Evolutionary conservation across 1,284 basidiomycete genomes (phyloP), one percentile per base, ranked within the genome.

Genomic region (Papiliotrema laurentii): DNA sequence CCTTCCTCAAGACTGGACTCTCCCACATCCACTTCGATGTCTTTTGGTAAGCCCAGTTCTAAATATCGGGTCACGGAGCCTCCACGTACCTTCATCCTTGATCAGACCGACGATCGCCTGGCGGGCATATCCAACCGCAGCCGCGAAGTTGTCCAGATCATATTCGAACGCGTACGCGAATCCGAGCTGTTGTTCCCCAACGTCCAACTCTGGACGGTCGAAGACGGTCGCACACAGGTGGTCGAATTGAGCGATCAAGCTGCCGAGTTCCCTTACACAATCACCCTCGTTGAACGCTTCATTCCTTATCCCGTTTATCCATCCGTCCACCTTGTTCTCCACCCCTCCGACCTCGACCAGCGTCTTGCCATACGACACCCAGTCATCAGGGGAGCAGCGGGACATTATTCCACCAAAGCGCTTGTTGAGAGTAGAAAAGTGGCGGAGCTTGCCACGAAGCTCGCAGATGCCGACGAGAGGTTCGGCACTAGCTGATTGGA

Each of bases 211-310:
- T 53, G 84, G 86, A 24, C 81, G 82, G 54, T 78, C 78, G 63
- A 96, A 89, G 68, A 90, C 86, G 1, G 86, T 83, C 60, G 90
- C 89, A 0, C 86, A 82, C 7, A 96, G 79, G 68, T 96, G 91
- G 54, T 92, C 88, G 60, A 93, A 90, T 64, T 94, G 89, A 0
- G 86, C 83, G 54, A 91, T 83, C 67, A 94, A 83, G 73, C 90
- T 90, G 54, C 80, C 78, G 40, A 97, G 80, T 63, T 97, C 93
- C 58, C 80, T 84, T 14, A 87, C 89, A 71, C 92, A 97, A 59
- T 96, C 91, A 72, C 84, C 81, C 72, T 94, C 93, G 37, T 86
- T 81, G 75, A 98, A 90, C 70, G 91, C 91, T 58, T 97, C 90
- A 37, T 83, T 79, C 40, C 87, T 80, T 13, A 96, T 76, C 27